Conservation (phyloP, 257 asterid species). For the Euphrasia confusa region DNA sequence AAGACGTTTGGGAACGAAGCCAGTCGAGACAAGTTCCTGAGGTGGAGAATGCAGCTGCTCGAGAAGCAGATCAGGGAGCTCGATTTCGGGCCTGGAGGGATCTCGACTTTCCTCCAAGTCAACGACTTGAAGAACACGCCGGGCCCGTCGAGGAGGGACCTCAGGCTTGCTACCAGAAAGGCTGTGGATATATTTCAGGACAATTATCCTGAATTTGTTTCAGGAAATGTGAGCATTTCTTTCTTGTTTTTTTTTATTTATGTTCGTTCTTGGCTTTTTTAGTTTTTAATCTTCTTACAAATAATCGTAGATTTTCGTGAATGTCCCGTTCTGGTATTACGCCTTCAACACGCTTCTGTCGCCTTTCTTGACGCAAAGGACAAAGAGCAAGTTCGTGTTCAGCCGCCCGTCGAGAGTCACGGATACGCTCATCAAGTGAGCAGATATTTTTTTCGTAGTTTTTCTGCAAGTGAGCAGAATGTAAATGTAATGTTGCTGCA, state of each 20-base stretch:
- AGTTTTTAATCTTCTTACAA: not conserved
- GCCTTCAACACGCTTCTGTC: conserved; percentile 53
- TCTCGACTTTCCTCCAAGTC: conserved; percentile 44
- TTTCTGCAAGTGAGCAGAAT: not conserved
- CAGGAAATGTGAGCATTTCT: conserved; percentile 42
- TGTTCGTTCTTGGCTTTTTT: not conserved
- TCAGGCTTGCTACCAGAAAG: conserved; percentile 38
- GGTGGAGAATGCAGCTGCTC: conserved; percentile 65
- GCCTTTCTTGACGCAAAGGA: conserved; percentile 54
- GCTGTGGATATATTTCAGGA: conserved; percentile 52
- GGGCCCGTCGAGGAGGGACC: conserved; percentile 46
- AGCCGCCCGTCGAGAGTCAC: conserved; percentile 53
- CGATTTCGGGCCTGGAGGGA: conserved; percentile 46
- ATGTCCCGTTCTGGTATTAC: conserved; percentile 71
- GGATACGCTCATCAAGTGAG: conserved; percentile 59
- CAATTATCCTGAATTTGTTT: conserved; percentile 64
- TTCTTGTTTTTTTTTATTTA: not conserved
- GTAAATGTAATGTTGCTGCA: conserved; percentile 19
- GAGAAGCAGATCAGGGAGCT: conserved; percentile 54
- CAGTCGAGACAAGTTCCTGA: conserved; percentile 42
- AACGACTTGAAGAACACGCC: conserved; percentile 59
- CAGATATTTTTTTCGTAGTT: not conserved
- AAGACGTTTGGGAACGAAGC: conserved; percentile 45
- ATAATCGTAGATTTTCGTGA: conserved; percentile 43
- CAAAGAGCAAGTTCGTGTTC: conserved; percentile 54